Conservation (phyloP, 2,329 filamentous ascomycete genomes). For the Cladophialophora yegresii region DNA sequence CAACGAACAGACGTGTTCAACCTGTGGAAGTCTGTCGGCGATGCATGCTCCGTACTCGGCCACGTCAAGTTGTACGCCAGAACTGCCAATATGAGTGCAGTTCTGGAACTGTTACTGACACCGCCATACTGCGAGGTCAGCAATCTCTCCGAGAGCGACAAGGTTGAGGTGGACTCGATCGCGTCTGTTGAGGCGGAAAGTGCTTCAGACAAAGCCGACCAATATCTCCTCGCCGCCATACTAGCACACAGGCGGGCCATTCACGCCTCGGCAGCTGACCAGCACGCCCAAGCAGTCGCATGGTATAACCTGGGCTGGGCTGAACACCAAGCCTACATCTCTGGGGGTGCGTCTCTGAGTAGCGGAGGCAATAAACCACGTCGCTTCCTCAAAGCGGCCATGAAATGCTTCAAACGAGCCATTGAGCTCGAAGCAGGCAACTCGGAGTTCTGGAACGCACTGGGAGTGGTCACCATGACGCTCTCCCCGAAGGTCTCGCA, state of each 20-base stretch:
- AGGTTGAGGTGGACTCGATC: constrained; percentile 41
- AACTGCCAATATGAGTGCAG: constrained; percentile 59
- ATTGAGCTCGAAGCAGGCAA: constrained; percentile 96
- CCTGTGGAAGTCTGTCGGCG: constrained; percentile 88
- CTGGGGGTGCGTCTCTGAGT: constrained; percentile 42
- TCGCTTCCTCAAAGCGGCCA: constrained; percentile 76
- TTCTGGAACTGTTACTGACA: constrained; percentile 13
- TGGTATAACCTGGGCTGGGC: constrained; percentile 98
- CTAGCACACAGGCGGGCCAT: constrained; percentile 87
- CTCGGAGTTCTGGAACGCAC: constrained; percentile 93
- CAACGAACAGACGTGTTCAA: constrained; percentile 76
- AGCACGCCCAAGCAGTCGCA: constrained; percentile 88
- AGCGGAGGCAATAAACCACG: constrained; percentile 53
- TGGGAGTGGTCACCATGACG: constrained; percentile 85
- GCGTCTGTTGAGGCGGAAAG: constrained; percentile 28
- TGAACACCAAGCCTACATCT: constrained; percentile 75
- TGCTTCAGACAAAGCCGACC: constrained; percentile 46
- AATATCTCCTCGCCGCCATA: constrained; percentile 70
- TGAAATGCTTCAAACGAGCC: constrained; percentile 89
- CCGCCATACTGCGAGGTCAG: constrained; percentile 55
- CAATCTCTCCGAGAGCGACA: constrained; percentile 69
- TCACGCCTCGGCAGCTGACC: constrained; percentile 68
- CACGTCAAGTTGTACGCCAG: constrained; percentile 68
- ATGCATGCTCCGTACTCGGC: constrained; percentile 83
- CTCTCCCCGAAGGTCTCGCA: constrained; percentile 86